Evolutionary conservation across 441 rosid genomes (phyloP), one percentile per base, ranked within the genome.

Genomic region (Adansonia madagascariensis): DNA sequence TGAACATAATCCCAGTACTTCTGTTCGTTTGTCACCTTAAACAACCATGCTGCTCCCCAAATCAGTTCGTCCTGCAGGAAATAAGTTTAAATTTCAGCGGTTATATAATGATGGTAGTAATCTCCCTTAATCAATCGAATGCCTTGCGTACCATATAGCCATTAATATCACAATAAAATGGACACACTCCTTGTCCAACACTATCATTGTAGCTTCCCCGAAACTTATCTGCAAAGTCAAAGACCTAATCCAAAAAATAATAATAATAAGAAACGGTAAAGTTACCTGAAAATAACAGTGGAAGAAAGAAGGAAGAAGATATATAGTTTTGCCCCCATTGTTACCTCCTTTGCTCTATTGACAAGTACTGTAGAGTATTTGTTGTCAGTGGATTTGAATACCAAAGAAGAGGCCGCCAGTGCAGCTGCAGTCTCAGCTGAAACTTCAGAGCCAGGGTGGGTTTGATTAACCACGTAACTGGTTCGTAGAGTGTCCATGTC

Each of bases 401-500:
- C 86, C 27, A 86, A 63, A 47, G 91, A 84, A 35, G 88, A 75
- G 0, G 89, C 80, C 14, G 89, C 86, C 12, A 88, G 77, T 7
- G 91, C 86, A 8, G 88, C 88, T 0, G 86, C 79, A 60, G 81
- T 82, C 77, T 85, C 90, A 3, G 83, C 87, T 0, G 87, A 74
- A 60, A 87, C 77, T 47, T 85, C 90, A 0, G 90, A 85, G 10
- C 87, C 87, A 10, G 87, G 84, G 2, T 47, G 2, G n/a, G 82
- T 81, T 72, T 80, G 81, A 14, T 84, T 76, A 31, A 84, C 76
- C 7, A 79, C 82, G 63, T 70, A 87, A 27, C 86, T 80, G 2
- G 85, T 85, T 71, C 90, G 76, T 61, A 84, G 85, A 1, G 89
- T 84, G 73, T 86, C 88, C 86, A 88, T 84, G 59, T 85, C 88